phyloP scores from a whole-genome alignment of 129 eudicot genomes.

The Artemisia tridentata region DNA sequence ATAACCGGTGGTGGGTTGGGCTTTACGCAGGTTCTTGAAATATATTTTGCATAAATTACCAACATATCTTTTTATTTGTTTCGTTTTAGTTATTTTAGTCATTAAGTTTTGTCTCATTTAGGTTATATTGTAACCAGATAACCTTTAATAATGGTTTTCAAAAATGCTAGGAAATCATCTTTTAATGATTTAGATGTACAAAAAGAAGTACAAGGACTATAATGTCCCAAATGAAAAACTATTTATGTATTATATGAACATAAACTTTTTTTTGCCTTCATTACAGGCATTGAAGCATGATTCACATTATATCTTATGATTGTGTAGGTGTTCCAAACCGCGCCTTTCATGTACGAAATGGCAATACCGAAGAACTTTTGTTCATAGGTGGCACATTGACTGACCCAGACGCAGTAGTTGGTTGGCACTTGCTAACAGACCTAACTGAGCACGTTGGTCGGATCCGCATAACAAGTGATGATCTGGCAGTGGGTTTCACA shows the following conservation, averaged over 20 bases:
- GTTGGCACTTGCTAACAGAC: constrained; percentile 79
- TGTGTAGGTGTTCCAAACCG: constrained; percentile 75
- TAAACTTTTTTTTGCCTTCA: neutral
- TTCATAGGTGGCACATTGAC: constrained; percentile 72
- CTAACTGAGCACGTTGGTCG: constrained; percentile 61
- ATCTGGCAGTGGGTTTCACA: constrained; percentile 67
- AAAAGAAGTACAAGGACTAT: no score
- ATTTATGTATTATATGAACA: no score
- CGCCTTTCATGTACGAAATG: constrained; percentile 73
- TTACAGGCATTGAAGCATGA: neutral
- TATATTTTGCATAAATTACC: neutral
- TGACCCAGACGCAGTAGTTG: constrained; percentile 81
- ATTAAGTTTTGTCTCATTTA: no score
- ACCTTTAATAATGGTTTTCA: no score
- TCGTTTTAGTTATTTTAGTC: neutral
- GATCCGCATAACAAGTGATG: constrained; percentile 51
- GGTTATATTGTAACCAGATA: no score
- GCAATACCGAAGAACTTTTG: constrained; percentile 59
- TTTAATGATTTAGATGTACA: no score
- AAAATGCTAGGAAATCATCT: no score
- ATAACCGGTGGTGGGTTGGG: constrained; percentile 84
- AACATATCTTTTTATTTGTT: neutral
- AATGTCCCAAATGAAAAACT: no score
- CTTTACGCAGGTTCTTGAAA: constrained; percentile 69
- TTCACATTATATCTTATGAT: neutral